Base-by-base conservation (phyloP, 441 rosid genomes). In the Populus tomentosa region DNA sequence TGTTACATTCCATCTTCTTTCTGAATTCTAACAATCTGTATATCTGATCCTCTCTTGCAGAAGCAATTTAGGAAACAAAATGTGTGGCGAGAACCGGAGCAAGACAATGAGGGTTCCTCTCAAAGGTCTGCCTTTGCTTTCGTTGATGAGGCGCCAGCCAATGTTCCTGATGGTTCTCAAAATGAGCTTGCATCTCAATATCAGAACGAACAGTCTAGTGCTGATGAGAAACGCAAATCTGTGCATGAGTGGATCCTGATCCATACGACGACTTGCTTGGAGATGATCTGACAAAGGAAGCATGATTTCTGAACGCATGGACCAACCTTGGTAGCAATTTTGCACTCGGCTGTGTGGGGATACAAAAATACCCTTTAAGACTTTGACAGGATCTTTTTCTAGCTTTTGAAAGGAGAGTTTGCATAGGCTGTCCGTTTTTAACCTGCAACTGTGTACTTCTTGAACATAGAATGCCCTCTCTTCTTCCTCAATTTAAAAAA, bases 171-270 rank as follows among this genome's bases (percentile, higher is more conserved):
- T 67, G 82, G 69, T 75, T 74, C 86, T 72, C 53, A 73, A 38
- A 38, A 38, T 38, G 46, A 38, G 63, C 67, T 8, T 13, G 79
- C 46, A 63, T 81, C 81, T 10, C 81, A 70, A 62, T 53, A 67
- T 70, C 80, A 73, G 71, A 69, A 61, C 56, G 85, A 70, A 35
- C 84, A 84, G 78, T 81, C 82, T 20, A 33, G 73, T 75, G 80
- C 62, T 40, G 88, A 86, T 59, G 84, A 70, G 72, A 81, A 82
- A 66, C 84, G 83, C 71, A 88, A 75, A 82, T 79, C 94, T 13
- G 87, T 93, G 80, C 91, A 83, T 69, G 98, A 93, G 68, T 86
- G 98, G 83, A 86, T 95, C 56, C 96, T 35, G 96, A 92, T 87
- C 86, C 96, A 11, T 95, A 95, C 11, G 96, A 90, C 77, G 98